These are phyloP conservation scores for Medakamo hakoo DNA, from an alignment of 139 green algal species.

Conservation along the genomic window DNA sequence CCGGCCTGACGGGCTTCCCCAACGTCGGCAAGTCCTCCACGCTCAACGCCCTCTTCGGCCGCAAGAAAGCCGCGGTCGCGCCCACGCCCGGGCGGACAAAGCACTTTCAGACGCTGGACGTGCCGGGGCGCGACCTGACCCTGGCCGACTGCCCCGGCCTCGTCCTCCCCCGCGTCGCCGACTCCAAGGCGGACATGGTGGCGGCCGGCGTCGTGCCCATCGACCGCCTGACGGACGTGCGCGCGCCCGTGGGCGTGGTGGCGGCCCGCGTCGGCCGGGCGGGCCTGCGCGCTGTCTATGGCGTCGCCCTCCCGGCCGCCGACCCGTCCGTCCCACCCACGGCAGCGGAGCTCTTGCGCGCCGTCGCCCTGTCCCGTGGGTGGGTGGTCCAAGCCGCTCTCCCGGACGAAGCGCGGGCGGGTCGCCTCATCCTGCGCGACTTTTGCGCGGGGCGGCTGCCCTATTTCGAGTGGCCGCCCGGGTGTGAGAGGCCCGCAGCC, in stretches of 20 bases:
- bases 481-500: neutral
- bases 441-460: slow-evolving; percentile 80
- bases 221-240: slow-evolving; percentile 83
- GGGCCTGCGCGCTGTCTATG: slow-evolving; percentile 60
- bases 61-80: slow-evolving; percentile 89
- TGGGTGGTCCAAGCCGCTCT: slow-evolving; percentile 55
- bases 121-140: slow-evolving; percentile 42
- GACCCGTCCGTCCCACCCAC: slow-evolving; percentile 4
- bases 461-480: slow-evolving; percentile 60
- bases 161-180: slow-evolving; percentile 82
- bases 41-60: slow-evolving; percentile 89
- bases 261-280: slow-evolving; percentile 20
- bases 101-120: slow-evolving; percentile 95
- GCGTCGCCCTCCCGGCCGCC: slow-evolving; percentile 31
- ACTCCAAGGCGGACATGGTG: slow-evolving; percentile 88
- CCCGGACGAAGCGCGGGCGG: slow-evolving; percentile 70
- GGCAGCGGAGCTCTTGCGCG: slow-evolving; percentile 41
- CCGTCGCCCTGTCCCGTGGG: slow-evolving; percentile 38
- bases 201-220: slow-evolving; percentile 91
- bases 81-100: slow-evolving; percentile 97
- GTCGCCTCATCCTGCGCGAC: slow-evolving; percentile 71
- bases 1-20: slow-evolving; percentile 84
- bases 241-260: slow-evolving; percentile 54
- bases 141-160: slow-evolving; percentile 86
- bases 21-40: slow-evolving; percentile 93